Percentiles rank a stretch among this genome's conserved stretches.
Conservation (phyloP, 805 yeast genomes). For the Yamadazyma kitorensis region DNA sequence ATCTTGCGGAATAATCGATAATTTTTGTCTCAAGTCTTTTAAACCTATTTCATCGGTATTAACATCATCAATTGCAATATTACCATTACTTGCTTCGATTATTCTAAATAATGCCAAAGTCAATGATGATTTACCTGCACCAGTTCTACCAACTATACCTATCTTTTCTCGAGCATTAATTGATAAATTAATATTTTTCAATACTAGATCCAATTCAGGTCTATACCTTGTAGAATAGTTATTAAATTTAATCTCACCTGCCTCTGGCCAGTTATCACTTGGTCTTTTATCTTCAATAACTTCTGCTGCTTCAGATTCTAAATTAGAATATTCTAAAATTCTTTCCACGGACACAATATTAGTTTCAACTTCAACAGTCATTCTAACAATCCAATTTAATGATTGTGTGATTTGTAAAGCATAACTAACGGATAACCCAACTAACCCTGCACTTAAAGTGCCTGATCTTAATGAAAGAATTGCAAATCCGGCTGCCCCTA, state of each 20-base stretch:
- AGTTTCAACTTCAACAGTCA: slow-evolving; percentile 98
- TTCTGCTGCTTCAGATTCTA: slow-evolving; percentile 82
- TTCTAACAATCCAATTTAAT: slow-evolving; percentile 95
- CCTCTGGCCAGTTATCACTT: slow-evolving; percentile 32
- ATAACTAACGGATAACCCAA: slow-evolving; percentile 91
- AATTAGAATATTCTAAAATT: slow-evolving; percentile 79
- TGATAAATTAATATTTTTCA: slow-evolving; percentile 34
- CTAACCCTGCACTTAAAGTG: slow-evolving; percentile 78
- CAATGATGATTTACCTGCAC: slow-evolving; percentile 46
- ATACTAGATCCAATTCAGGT: slow-evolving; percentile 43
- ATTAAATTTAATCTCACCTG: slow-evolving; percentile 35
- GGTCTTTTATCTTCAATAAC: slow-evolving; percentile 67
- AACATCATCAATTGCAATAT: slow-evolving; percentile 33
- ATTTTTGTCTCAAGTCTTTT: slow-evolving; percentile 40
- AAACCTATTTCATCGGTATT: slow-evolving; percentile 37
- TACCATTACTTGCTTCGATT: slow-evolving; percentile 37
- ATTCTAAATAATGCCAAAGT: slow-evolving; percentile 44
- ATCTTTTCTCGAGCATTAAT: slow-evolving; percentile 39
- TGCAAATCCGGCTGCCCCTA: slow-evolving; percentile 80
- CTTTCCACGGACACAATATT: slow-evolving; percentile 97
- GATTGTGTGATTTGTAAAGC: slow-evolving; percentile 92
- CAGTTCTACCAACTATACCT: slow-evolving; percentile 47
- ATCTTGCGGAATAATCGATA: slow-evolving; percentile 45
- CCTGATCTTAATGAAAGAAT: slow-evolving; percentile 70
- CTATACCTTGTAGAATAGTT: slow-evolving; percentile 42